A percentile compares a stretch with the other conserved stretches of the same genome.
phyloP scores from a whole-genome alignment of 805 yeast species.

The Yarrowia sp. region DNA sequence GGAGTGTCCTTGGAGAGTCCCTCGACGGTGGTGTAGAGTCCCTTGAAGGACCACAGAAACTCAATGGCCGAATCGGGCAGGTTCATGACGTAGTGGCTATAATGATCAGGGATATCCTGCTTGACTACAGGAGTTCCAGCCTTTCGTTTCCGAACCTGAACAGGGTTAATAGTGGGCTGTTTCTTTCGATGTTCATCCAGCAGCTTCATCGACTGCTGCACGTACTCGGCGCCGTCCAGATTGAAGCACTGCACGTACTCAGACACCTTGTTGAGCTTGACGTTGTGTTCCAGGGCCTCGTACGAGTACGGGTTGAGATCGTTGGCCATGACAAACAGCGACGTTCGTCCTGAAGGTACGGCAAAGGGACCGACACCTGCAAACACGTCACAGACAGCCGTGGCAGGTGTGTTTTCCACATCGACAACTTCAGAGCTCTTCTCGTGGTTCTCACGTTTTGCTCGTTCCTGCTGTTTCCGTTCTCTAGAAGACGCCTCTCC shows the following conservation, averaged over 20 bases:
- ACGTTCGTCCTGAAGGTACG: constrained; percentile 90
- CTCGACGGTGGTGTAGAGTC: constrained; percentile 61
- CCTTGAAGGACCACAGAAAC: constrained; percentile 78
- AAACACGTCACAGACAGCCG: constrained; percentile 88
- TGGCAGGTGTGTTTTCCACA: neutral
- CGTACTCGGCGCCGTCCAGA: constrained; percentile 84
- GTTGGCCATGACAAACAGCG: constrained; percentile 82
- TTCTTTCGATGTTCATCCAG: constrained; percentile 37
- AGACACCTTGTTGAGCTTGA: constrained; percentile 65
- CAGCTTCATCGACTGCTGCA: constrained; percentile 53
- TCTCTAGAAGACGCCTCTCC: constrained; percentile 54
- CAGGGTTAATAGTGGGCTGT: constrained; percentile 22
- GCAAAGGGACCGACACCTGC: constrained; percentile 99
- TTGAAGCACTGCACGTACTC: constrained; percentile 68
- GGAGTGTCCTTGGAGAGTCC: constrained; percentile 56
- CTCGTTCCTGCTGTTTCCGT: constrained; percentile 20
- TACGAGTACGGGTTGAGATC: constrained; percentile 91
- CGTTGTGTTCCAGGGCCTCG: constrained; percentile 71
- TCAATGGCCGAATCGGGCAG: constrained; percentile 91
- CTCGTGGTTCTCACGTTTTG: constrained; percentile 28
- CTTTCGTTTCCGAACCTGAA: constrained; percentile 50
- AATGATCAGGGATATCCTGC: constrained; percentile 57
- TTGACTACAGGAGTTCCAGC: constrained; percentile 50
- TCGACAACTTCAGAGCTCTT: neutral
- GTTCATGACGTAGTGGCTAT: constrained; percentile 88